A percentile compares a stretch with the other conserved stretches of the same genome.
These are phyloP conservation scores for Ulmus americana DNA, from an alignment of 331 rosid genomes.

Conservation along the genomic window DNA sequence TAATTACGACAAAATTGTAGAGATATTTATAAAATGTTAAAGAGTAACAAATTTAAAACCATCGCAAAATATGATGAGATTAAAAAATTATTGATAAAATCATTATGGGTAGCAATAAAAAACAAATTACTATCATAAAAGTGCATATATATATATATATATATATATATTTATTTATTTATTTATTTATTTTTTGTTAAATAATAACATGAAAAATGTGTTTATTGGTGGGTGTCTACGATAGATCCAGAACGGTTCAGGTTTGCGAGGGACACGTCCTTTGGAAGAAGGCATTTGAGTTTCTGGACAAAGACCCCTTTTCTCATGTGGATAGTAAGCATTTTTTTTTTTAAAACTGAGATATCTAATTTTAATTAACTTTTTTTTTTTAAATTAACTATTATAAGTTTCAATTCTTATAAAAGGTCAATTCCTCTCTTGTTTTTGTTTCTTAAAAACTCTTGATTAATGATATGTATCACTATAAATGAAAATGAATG, in stretches of 20 bases:
- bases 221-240: too few species aligned
- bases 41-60: too few species aligned
- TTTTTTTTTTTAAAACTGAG: not conserved
- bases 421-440: not conserved
- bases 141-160: too few species aligned
- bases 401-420: not conserved
- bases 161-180: too few species aligned
- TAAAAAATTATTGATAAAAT: too few species aligned
- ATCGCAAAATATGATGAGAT: too few species aligned
- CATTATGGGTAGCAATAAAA: too few species aligned
- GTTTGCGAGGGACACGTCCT: constrained; percentile 82
- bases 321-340: constrained; percentile 79
- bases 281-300: constrained; percentile 84
- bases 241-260: constrained; percentile 85
- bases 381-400: not conserved
- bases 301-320: constrained; percentile 62
- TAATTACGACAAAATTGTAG: too few species aligned
- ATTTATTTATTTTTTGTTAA: too few species aligned
- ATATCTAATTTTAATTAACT: not conserved
- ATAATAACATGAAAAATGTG: too few species aligned
- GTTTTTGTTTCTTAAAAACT: not conserved
- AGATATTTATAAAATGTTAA: too few species aligned
- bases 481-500: not conserved
- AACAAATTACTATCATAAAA: not conserved
- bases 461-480: not conserved